Conservation (phyloP, 1,139 yeast species). For the Suhomyces ambrosiae region DNA sequence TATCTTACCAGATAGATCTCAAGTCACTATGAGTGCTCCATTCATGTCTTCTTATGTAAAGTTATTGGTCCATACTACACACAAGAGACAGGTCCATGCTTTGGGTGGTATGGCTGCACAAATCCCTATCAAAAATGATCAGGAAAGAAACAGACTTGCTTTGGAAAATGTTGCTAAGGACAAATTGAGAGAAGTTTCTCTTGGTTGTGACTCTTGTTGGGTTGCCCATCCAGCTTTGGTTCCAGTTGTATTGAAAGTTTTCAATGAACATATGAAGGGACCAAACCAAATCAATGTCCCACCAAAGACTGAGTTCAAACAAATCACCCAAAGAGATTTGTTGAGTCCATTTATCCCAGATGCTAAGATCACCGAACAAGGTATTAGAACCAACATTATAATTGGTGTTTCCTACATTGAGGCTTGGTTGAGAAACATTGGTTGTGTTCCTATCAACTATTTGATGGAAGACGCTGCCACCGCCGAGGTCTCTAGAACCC, state of each 20-base stretch:
- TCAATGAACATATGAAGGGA: constrained; percentile 81
- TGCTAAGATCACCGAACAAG: constrained; percentile 68
- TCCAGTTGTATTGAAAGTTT: constrained; percentile 70
- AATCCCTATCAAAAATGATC: constrained; percentile 32
- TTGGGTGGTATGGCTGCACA: constrained; percentile 38
- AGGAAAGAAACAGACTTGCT: constrained; percentile 25
- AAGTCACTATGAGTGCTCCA: constrained; percentile 31
- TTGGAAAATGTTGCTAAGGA: constrained; percentile 30
- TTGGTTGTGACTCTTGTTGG: constrained; percentile 85
- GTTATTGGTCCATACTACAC: constrained; percentile 30
- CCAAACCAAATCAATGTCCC: constrained; percentile 78
- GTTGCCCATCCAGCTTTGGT: constrained; percentile 83
- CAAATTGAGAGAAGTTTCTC: constrained; percentile 61
- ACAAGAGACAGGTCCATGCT: constrained; percentile 34
- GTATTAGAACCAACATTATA: constrained; percentile 68
- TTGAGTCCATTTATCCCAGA: constrained; percentile 69
- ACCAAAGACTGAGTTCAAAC: constrained; percentile 46
- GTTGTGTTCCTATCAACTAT: constrained; percentile 81
- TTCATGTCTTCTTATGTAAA: constrained; percentile 32
- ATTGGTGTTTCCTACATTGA: constrained; percentile 79
- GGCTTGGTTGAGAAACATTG: constrained; percentile 80
- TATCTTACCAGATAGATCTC: constrained; percentile 30
- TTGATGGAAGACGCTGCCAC: constrained; percentile 90
- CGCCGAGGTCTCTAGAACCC: constrained; percentile 82
- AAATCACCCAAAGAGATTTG: constrained; percentile 66